Evolutionary conservation across 176 grass and related monocot genomes (phyloP), one percentile per base, ranked within the genome.

Genomic region (Aegilops tauschii): DNA sequence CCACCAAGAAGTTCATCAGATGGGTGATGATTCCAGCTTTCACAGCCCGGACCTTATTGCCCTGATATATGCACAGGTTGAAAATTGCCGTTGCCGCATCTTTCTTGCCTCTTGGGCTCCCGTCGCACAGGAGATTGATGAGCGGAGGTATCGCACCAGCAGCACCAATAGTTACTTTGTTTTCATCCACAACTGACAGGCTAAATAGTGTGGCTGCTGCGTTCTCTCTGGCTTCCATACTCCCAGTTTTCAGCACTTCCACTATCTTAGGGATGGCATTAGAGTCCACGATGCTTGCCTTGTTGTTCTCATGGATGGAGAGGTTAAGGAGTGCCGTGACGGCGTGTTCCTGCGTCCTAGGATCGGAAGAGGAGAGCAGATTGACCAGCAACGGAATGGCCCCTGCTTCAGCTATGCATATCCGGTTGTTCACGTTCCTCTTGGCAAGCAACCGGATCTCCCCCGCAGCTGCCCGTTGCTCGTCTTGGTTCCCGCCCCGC

Each of bases 191-290:
- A 82, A 96, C 90, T 35, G 97, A 99, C 34, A 99, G 35, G 87
- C 94, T 99, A 52, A 99, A 99, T 2, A 99, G 87, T 5, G 97
- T 91, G 47, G 97, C 97, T 1, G 97, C 97, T 30, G 97, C 97
- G 47, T 99, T 99, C 81, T 99, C 97, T 83, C 94, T 96, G 39
- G 97, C 94, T 84, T 99, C 97, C 97, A 93, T 96, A 83, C 90
- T 99, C 77, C 92, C 94, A 30, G 62, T 93, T 87, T 94, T 91
- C 3, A 99, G 88, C 84, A 99, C 92, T 77, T 93, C 87, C 59
- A 99, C 94, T 16, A 99, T 96, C 85, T 88, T 91, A 39, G 92
- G 94, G 83, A 99, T 96, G 65, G 97, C 97, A 84, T 89, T 12
- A 30, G 83, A 92, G 23, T 91, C 85, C 27, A 99, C 94, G 13